Percentiles rank a stretch among this genome's conserved stretches.
Evolutionary conservation across 2,329 filamentous ascomycete species (phyloP).

Genomic region (Pseudopyricularia javanii): DNA sequence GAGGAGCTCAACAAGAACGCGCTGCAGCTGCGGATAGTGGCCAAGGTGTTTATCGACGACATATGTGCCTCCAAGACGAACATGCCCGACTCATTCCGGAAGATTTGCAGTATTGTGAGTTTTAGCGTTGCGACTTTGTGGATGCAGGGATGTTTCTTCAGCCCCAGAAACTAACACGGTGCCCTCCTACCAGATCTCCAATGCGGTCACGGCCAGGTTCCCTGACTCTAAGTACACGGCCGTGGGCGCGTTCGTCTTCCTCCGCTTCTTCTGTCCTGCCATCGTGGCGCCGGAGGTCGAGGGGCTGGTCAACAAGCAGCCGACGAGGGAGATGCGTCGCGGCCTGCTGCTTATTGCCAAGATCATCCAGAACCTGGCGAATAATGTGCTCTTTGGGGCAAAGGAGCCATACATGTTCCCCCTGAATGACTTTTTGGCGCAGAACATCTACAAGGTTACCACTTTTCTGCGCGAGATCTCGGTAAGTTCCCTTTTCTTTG

Average conservation of each 20-base stretch:
- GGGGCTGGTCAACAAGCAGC: slow-evolving; percentile 46
- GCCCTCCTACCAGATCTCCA: slow-evolving; percentile 34
- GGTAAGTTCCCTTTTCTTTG: slow-evolving; percentile 12
- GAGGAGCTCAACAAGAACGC: slow-evolving; percentile 57
- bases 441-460: slow-evolving; percentile 57
- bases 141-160: no score
- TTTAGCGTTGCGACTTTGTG: no score
- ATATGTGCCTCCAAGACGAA: slow-evolving; percentile 50
- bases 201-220: slow-evolving; percentile 50
- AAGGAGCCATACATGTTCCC: slow-evolving; percentile 65
- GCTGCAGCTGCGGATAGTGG: slow-evolving; percentile 51
- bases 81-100: slow-evolving; percentile 52
- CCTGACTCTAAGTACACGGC: slow-evolving; percentile 61
- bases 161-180: not conserved
- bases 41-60: slow-evolving; percentile 60
- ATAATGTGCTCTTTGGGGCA: slow-evolving; percentile 59
- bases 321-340: slow-evolving; percentile 57
- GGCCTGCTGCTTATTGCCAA: slow-evolving; percentile 59
- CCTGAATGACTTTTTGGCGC: slow-evolving; percentile 54
- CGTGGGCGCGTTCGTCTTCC: slow-evolving; percentile 59
- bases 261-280: slow-evolving; percentile 61
- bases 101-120: slow-evolving; percentile 54
- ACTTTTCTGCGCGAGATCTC: slow-evolving; percentile 57
- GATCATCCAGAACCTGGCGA: slow-evolving; percentile 59
- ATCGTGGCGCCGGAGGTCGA: slow-evolving; percentile 60